Base-by-base conservation (phyloP, 2,329 filamentous ascomycete genomes). In the Podosphaera fusca region DNA sequence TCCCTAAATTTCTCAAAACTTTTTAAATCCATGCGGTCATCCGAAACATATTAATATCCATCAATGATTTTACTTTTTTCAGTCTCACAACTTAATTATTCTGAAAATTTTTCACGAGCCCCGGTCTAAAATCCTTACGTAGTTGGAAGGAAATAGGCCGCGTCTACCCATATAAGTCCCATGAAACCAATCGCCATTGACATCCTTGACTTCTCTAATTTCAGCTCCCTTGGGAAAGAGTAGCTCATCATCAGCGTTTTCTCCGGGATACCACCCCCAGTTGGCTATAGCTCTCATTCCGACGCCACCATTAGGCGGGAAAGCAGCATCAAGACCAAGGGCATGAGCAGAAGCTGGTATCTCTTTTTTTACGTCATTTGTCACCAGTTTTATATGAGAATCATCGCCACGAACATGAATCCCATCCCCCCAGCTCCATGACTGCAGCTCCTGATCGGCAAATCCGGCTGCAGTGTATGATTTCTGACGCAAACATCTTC, bases 101-200 rank as follows among this genome's bases (percentile, higher is more conserved):
- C 21, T 21, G 21, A 21, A 21, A 38, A 21, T 21, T 21, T 21
- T 21, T 21, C 21, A 21, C 21, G 55, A 29, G 3, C 38, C 45
- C 10, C 46, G 57, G 52, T 63, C 61, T 50, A 77, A 60, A 34
- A 80, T 65, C 61, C 72, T 72, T 33, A 88, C 85, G 73, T 90
- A 90, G 6, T 79, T 77, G 5, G 82, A 81, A 3, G 89, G 89
- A 66, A 95, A 94, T 61, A 95, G 64, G 0, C 87, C 89, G 63
- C 79, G 81, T 31, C 71, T 72, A 0, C 87, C 88, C 70, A 87
- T 88, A 72, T 94, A 95, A 34, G 81, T 80, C 0, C 90, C 90
- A 71, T 83, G 84, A 65, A 78, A 88, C 89, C 89, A 96, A 67
- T 95, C 88, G 21, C 83, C 85, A 67, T 95, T 95, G 53, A 94